A percentile compares a stretch with the other conserved stretches of the same genome.
These are phyloP conservation scores for Auricularia sp. DNA, from an alignment of 768 basidiomycete species.

Conservation along the genomic window DNA sequence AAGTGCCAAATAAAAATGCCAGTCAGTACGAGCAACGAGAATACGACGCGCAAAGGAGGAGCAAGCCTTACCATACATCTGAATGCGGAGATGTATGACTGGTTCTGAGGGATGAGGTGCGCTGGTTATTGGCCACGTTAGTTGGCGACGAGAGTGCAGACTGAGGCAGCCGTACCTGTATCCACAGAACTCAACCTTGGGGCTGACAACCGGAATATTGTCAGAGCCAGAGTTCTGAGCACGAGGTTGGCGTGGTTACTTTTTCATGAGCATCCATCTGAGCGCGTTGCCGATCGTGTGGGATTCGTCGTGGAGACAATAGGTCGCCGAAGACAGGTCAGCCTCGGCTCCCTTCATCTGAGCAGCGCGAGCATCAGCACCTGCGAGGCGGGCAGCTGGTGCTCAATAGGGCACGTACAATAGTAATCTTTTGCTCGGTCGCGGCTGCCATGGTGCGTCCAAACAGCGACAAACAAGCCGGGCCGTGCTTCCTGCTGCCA, in stretches of 20 bases:
- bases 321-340: conserved; percentile 84
- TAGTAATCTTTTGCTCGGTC: too few species aligned
- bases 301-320: conserved; percentile 84
- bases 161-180: conserved; percentile 57
- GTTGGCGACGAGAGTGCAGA: not conserved
- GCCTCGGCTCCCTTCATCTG: conserved; percentile 14
- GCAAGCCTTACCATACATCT: conserved; percentile 86
- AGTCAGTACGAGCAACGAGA: too few species aligned
- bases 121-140: conserved; percentile 26
- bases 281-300: conserved; percentile 94
- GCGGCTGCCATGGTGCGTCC: too few species aligned
- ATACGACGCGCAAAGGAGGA: too few species aligned
- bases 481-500: not conserved
- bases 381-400: too few species aligned
- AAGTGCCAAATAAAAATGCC: conserved; percentile 1
- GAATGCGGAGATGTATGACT: conserved; percentile 92
- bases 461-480: too few species aligned
- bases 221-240: conserved; percentile 2
- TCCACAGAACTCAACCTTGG: conserved; percentile 96
- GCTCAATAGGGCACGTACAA: too few species aligned
- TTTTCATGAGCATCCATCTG: conserved; percentile 99
- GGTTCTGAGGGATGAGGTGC: conserved; percentile 96
- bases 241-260: conserved; percentile 43
- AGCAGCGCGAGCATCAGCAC: too few species aligned
- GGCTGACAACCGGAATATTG: conserved; percentile 36